A percentile compares a stretch with the other conserved stretches of the same genome.
phyloP scores from a whole-genome alignment of 2,329 filamentous ascomycete genomes.

The Scortechinia acanthostroma region DNA sequence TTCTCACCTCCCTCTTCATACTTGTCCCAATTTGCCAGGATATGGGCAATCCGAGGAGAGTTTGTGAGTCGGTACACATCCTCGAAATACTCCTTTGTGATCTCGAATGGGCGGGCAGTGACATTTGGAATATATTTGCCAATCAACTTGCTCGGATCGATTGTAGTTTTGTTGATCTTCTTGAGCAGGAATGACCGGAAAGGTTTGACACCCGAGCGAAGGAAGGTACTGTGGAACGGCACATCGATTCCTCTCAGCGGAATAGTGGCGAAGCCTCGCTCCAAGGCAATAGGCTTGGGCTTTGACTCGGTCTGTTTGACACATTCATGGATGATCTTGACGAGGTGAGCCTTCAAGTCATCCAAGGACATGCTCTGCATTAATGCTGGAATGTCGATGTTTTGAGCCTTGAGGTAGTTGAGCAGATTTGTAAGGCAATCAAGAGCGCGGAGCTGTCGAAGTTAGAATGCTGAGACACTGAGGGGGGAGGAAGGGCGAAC shows the following conservation, averaged over 20 bases:
- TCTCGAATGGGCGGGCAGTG: slow-evolving; percentile 18
- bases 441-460: slow-evolving; percentile 5
- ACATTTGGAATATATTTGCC: slow-evolving; percentile 23
- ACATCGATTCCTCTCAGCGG: slow-evolving; percentile 19
- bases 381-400: slow-evolving; percentile 68
- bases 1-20: background rate
- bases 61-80: slow-evolving; percentile 2
- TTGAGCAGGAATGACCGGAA: slow-evolving; percentile 15
- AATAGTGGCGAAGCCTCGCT: slow-evolving; percentile 15
- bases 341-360: slow-evolving; percentile 64
- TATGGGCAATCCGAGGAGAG: background rate
- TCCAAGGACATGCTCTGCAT: slow-evolving; percentile 68
- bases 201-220: slow-evolving; percentile 13
- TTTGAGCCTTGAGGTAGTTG: slow-evolving; percentile 5
- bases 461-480: background rate
- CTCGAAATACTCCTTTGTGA: slow-evolving; percentile 15
- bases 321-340: slow-evolving; percentile 66
- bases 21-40: slow-evolving; percentile 2
- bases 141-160: slow-evolving; percentile 14
- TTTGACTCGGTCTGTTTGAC: slow-evolving; percentile 55
- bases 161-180: slow-evolving; percentile 11
- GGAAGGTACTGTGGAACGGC: slow-evolving; percentile 18
- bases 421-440: slow-evolving; percentile 8
- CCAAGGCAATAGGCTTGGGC: slow-evolving; percentile 6
- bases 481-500: background rate